Evolutionary conservation across 1,284 basidiomycete species (phyloP).

Genomic region (Ustilago crameri): DNA sequence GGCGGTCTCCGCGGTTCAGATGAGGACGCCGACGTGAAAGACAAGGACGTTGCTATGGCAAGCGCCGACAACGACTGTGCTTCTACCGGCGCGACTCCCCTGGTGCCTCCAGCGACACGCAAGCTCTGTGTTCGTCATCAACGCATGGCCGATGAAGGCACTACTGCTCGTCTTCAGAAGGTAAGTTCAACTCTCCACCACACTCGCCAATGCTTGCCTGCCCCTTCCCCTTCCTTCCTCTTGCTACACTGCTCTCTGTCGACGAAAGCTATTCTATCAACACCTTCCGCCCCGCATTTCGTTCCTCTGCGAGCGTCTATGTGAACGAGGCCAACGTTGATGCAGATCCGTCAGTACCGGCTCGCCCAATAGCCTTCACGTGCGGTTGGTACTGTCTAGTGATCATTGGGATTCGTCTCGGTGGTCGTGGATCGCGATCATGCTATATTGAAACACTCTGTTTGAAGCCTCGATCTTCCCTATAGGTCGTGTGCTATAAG

Average conservation of each 20-base stretch:
- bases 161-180: constrained; percentile 89
- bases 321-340: constrained; percentile 6
- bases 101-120: constrained; percentile 49
- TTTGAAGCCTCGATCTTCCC: constrained; percentile 64
- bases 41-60: constrained; percentile 26
- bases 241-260: constrained; percentile 5
- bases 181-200: constrained; percentile 73
- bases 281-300: background rate
- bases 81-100: constrained; percentile 34
- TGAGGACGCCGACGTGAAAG: constrained; percentile 31
- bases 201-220: constrained; percentile 1
- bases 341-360: constrained; percentile 41
- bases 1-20: constrained; percentile 50
- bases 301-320: constrained; percentile 1
- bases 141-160: constrained; percentile 96
- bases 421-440: constrained; percentile 24
- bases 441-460: constrained; percentile 54
- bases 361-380: constrained; percentile 21
- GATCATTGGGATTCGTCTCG: constrained; percentile 12
- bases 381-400: constrained; percentile 32
- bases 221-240: constrained; percentile 3
- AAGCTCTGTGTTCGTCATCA: constrained; percentile 91
- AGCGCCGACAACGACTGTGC: constrained; percentile 11
- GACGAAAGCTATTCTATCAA: background rate
- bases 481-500: constrained; percentile 61